Evolutionary conservation across 495 filamentous ascomycete species (phyloP).

Genomic region (Penicillium chermesinum): DNA sequence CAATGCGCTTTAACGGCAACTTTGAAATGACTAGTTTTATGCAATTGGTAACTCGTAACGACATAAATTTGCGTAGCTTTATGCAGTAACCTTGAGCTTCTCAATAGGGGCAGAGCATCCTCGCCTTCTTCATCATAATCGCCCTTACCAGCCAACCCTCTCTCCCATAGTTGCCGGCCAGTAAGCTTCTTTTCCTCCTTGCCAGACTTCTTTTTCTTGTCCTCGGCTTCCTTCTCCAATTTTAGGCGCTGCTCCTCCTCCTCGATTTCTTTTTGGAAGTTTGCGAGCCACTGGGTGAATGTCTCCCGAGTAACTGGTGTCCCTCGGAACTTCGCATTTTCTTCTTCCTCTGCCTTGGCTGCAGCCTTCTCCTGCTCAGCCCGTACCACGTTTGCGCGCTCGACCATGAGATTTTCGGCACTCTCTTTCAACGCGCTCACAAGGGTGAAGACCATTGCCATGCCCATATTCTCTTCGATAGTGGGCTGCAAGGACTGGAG

Average conservation of each 20-base stretch:
- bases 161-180: constrained; percentile 80
- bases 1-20: background rate
- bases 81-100: constrained; percentile 61
- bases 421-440: constrained; percentile 80
- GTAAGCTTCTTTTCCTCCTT: constrained; percentile 64
- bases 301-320: constrained; percentile 76
- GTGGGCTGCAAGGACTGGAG: constrained; percentile 62
- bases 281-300: constrained; percentile 75
- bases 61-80: constrained; percentile 19
- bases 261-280: constrained; percentile 74
- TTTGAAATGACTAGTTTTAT: constrained; percentile 13
- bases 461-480: constrained; percentile 86
- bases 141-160: constrained; percentile 66
- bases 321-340: constrained; percentile 96
- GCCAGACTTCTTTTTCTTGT: constrained; percentile 61
- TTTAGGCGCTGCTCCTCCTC: constrained; percentile 57
- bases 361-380: constrained; percentile 59
- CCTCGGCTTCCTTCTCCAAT: constrained; percentile 68
- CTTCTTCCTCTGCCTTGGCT: constrained; percentile 74
- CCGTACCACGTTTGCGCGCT: constrained; percentile 60
- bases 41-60: constrained; percentile 8
- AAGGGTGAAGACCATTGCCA: constrained; percentile 97
- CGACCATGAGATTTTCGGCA: constrained; percentile 71
- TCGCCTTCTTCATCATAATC: constrained; percentile 67
- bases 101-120: constrained; percentile 56